A percentile compares a stretch with the other conserved stretches of the same genome.
phyloP scores from a whole-genome alignment of 2,329 filamentous ascomycete genomes.

The Clarireedia sp. region DNA sequence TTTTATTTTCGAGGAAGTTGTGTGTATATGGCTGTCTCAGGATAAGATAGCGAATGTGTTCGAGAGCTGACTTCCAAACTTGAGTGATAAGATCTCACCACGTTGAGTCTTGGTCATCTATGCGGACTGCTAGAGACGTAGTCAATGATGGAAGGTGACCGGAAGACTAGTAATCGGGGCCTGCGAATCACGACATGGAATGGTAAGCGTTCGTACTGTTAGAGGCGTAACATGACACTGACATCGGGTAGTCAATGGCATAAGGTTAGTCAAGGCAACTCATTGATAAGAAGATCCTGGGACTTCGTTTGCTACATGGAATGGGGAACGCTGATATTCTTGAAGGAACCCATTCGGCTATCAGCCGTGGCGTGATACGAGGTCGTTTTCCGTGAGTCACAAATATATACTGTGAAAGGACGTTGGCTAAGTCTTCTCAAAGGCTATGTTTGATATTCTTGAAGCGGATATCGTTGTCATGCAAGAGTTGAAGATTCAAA shows the following conservation, averaged over 20 bases:
- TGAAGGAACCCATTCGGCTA: constrained; percentile 73
- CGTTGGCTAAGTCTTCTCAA: not conserved
- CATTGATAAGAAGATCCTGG: not conserved
- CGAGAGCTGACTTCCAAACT: too few species aligned
- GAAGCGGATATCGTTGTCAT: constrained; percentile 90
- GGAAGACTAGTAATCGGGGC: constrained; percentile 43
- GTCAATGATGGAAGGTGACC: not conserved
- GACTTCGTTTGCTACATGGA: not conserved
- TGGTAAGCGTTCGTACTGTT: constrained; percentile 41
- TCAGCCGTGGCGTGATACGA: constrained; percentile 69
- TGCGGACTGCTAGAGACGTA: not conserved
- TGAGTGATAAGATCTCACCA: too few species aligned
- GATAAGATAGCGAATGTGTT: too few species aligned
- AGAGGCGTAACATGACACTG: constrained; percentile 3
- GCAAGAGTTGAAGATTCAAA: constrained; percentile 94
- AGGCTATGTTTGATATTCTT: constrained; percentile 91
- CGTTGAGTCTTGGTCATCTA: too few species aligned
- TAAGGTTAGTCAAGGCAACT: constrained; percentile 44
- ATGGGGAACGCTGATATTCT: not conserved
- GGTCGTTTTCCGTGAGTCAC: constrained; percentile 54
- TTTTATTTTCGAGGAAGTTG: too few species aligned
- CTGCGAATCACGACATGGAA: constrained; percentile 84
- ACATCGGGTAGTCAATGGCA: constrained; percentile 60
- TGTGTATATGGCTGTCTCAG: too few species aligned
- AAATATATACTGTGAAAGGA: not conserved